A percentile compares a stretch with the other conserved stretches of the same genome.
These are phyloP conservation scores for Xylariales sp. DNA, from an alignment of 2,329 filamentous ascomycete species.

Conservation along the genomic window DNA sequence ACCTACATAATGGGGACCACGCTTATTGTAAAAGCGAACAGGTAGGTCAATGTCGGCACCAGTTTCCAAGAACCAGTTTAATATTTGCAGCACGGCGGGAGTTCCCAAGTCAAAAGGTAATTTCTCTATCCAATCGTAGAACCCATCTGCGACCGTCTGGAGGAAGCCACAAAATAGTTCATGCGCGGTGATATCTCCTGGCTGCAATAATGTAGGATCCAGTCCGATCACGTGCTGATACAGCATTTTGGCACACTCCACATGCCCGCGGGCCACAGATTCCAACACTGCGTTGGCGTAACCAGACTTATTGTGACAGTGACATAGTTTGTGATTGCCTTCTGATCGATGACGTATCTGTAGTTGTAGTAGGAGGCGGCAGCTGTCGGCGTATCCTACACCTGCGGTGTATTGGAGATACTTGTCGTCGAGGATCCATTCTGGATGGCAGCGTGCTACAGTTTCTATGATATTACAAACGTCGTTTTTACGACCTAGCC, in stretches of 20 bases:
- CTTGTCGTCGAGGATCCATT: not conserved
- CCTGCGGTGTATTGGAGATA: not conserved
- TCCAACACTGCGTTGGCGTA: too few relatives aligned
- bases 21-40: too few relatives aligned
- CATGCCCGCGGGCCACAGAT: not conserved
- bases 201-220: not conserved
- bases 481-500: not conserved
- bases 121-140: not conserved
- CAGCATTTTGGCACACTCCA: slow-evolving; percentile 12
- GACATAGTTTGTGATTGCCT: too few relatives aligned
- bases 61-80: slow-evolving; percentile 12
- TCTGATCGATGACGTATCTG: not conserved
- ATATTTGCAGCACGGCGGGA: not conserved
- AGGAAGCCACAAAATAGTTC: not conserved
- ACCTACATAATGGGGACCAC: not conserved
- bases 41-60: not conserved
- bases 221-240: not conserved
- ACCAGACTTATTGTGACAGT: too few relatives aligned
- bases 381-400: slow-evolving; percentile 9
- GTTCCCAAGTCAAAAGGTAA: not conserved
- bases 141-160: not conserved
- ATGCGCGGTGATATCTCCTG: not conserved
- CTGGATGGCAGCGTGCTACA: not conserved
- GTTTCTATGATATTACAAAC: not conserved
- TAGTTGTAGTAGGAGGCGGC: not conserved